A percentile compares a stretch with the other conserved stretches of the same genome.
phyloP scores from a whole-genome alignment of 805 yeast genomes.

The Tetrapisispora namnaoensis region DNA sequence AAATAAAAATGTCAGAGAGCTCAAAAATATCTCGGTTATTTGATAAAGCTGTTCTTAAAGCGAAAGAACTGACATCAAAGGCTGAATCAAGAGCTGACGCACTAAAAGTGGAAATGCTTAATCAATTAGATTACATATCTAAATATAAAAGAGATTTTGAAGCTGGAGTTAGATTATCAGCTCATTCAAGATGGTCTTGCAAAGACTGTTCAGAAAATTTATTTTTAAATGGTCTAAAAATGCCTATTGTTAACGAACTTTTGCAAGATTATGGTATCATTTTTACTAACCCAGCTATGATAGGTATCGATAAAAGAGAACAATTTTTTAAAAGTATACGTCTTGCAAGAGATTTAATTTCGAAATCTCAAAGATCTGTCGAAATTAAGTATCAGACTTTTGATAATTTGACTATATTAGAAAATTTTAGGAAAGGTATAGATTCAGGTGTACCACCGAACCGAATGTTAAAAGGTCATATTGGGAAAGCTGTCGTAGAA shows the following conservation, averaged over 20 bases:
- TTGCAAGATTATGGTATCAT: conserved; percentile 22
- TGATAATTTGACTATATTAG: conserved; percentile 12
- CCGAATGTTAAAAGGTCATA: conserved; percentile 7
- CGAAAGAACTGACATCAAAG: conserved; percentile 11
- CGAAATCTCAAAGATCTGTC: conserved; percentile 13
- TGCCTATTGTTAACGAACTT: conserved; percentile 22
- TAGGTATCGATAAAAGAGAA: conserved; percentile 15
- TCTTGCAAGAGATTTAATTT: conserved; percentile 20
- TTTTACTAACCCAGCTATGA: conserved; percentile 8
- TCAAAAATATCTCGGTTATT: conserved; percentile 4
- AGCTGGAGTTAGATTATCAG: conserved; percentile 7
- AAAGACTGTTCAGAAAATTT: conserved; percentile 20
- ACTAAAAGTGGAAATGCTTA: conserved; percentile 10
- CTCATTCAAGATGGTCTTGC: conserved; percentile 5
- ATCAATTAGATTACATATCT: conserved; percentile 11
- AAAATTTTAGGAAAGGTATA: conserved; percentile 15
- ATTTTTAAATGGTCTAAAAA: conserved; percentile 22
- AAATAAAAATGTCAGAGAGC: not conserved
- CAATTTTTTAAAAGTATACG: conserved; percentile 23
- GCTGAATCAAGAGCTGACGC: conserved; percentile 14
- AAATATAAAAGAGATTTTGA: conserved; percentile 14
- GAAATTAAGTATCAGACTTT: conserved; percentile 13
- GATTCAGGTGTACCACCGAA: conserved; percentile 23
- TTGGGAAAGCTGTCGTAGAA: conserved; percentile 16
- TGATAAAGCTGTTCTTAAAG: conserved; percentile 14